Percentiles rank a stretch among this genome's conserved stretches.
Evolutionary conservation across 768 basidiomycete genomes (phyloP).

Genomic region (Tulasnella sp.): DNA sequence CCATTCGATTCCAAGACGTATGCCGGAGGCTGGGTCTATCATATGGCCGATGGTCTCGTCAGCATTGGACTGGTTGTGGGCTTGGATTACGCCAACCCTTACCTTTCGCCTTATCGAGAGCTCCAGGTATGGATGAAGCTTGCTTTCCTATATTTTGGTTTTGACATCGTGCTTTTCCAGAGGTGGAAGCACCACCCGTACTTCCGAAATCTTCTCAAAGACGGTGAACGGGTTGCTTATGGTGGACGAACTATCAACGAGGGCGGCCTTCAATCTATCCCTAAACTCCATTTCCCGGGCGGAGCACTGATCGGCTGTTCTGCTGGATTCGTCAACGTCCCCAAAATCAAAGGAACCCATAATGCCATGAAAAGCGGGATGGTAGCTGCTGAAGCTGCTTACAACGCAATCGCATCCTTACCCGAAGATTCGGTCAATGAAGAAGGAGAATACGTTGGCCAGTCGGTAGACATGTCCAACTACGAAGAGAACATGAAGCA

Average conservation of each 20-base stretch:
- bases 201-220: slow-evolving; percentile 77
- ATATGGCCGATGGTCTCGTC: slow-evolving; percentile 91
- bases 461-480: slow-evolving; percentile 62
- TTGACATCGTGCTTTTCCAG: slow-evolving; percentile 44
- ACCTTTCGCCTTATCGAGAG: slow-evolving; percentile 87
- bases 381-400: slow-evolving; percentile 91
- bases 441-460: slow-evolving; percentile 42
- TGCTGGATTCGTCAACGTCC: slow-evolving; percentile 93
- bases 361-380: slow-evolving; percentile 99
- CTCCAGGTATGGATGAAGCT: slow-evolving; percentile 66
- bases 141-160: background rate
- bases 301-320: slow-evolving; percentile 94
- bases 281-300: slow-evolving; percentile 86
- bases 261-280: slow-evolving; percentile 91
- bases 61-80: slow-evolving; percentile 91
- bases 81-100: slow-evolving; percentile 93
- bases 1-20: slow-evolving; percentile 82
- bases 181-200: slow-evolving; percentile 97
- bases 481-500: slow-evolving; percentile 71
- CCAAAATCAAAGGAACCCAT: slow-evolving; percentile 98
- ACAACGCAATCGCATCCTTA: slow-evolving; percentile 55
- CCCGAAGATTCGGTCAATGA: slow-evolving; percentile 35
- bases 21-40: slow-evolving; percentile 94
- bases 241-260: slow-evolving; percentile 90
- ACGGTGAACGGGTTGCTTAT: slow-evolving; percentile 81